Conservation (phyloP, 495 filamentous ascomycete genomes). For the Lophiotrema nucula region DNA sequence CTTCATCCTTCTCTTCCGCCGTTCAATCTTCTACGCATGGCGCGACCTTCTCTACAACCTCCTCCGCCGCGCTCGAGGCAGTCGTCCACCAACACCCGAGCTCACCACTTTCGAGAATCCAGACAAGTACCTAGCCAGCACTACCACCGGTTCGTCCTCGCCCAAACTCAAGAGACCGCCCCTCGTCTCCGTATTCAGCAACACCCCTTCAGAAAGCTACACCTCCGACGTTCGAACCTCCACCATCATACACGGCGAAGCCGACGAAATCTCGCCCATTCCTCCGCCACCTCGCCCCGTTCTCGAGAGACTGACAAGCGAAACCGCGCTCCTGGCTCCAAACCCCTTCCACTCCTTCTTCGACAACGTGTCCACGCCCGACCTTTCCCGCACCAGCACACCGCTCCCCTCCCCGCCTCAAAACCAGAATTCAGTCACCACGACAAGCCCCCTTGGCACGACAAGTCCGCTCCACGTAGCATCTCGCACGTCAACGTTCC, state of each 20-base stretch:
- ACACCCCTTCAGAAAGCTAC: background rate
- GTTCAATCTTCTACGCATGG: conserved; percentile 42
- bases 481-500: background rate
- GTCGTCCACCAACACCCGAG: conserved; percentile 12
- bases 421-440: background rate
- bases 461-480: background rate
- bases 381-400: background rate
- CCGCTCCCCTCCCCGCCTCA: background rate
- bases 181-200: conserved; percentile 1
- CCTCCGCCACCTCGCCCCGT: background rate
- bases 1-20: conserved; percentile 41
- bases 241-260: background rate
- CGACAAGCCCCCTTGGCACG: background rate
- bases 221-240: background rate
- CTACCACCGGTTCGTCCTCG: background rate
- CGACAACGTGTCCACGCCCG: background rate
- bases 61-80: conserved; percentile 1
- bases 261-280: background rate
- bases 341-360: background rate
- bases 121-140: conserved; percentile 2
- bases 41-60: conserved; percentile 28
- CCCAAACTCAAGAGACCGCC: background rate
- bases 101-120: conserved; percentile 29
- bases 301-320: background rate
- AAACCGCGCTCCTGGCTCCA: background rate